phyloP scores from a whole-genome alignment of 1,284 basidiomycete species.

The Lentinula novae-zelandiae region DNA sequence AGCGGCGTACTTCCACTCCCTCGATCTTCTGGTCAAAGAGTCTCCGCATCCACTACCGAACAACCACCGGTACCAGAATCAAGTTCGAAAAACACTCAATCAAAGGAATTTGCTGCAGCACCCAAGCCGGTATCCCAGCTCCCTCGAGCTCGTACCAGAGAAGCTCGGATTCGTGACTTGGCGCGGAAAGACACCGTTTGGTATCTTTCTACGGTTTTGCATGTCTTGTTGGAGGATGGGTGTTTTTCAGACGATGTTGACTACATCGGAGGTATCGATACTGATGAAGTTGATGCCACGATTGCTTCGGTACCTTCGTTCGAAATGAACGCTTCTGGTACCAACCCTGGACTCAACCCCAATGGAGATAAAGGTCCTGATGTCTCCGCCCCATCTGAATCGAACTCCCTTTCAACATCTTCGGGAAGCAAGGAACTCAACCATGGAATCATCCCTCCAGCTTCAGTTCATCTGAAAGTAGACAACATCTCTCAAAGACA shows the following conservation, averaged over 20 bases:
- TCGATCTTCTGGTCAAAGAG: background rate
- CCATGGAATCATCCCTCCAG: background rate
- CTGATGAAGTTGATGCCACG: no score
- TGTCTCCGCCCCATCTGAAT: background rate
- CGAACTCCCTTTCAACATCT: background rate
- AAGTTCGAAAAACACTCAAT: background rate
- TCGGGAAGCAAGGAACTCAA: background rate
- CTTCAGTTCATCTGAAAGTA: background rate
- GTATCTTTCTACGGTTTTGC: conserved; percentile 48
- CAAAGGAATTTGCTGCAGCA: background rate
- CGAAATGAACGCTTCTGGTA: background rate
- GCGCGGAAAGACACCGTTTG: conserved; percentile 50
- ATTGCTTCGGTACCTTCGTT: background rate
- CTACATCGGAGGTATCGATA: background rate
- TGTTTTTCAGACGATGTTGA: background rate
- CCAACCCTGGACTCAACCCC: background rate
- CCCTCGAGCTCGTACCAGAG: background rate
- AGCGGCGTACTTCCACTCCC: background rate
- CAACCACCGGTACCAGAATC: background rate
- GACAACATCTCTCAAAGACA: background rate
- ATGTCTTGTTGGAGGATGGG: conserved; percentile 27
- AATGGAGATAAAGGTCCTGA: background rate
- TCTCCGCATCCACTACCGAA: background rate
- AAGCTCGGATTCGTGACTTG: conserved; percentile 19
- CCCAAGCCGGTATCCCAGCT: background rate